Conservation (phyloP, 1,139 yeast species). For the Blastobotrys petasosporus region DNA sequence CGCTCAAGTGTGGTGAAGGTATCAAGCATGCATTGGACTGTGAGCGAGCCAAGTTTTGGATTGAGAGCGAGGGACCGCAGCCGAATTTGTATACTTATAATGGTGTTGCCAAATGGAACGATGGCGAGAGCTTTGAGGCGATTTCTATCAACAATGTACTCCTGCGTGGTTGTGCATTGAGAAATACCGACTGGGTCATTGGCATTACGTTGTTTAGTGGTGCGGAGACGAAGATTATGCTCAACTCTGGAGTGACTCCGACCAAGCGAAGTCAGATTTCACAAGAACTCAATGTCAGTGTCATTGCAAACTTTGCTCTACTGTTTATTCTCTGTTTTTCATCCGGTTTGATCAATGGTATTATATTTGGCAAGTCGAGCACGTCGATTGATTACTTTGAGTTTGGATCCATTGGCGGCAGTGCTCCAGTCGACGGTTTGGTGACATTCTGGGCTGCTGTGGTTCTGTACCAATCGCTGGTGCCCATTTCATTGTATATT, state of each 20-base stretch:
- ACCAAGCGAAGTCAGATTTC: conserved; percentile 81
- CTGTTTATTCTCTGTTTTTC: conserved; percentile 74
- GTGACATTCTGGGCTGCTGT: conserved; percentile 84
- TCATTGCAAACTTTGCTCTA: conserved; percentile 67
- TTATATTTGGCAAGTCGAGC: conserved; percentile 41
- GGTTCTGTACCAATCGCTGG: conserved; percentile 83
- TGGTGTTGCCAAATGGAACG: conserved; percentile 68
- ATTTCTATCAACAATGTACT: conserved; percentile 72
- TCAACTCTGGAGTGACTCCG: conserved; percentile 90
- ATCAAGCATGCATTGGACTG: conserved; percentile 67
- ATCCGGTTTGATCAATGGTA: conserved; percentile 78
- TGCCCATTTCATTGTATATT: conserved; percentile 90
- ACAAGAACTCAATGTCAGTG: conserved; percentile 75
- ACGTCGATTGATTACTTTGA: conserved; percentile 69
- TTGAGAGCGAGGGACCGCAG: conserved; percentile 90
- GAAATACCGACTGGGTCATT: conserved; percentile 92
- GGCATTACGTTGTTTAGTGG: conserved; percentile 91
- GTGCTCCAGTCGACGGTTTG: conserved; percentile 73
- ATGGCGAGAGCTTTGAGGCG: conserved; percentile 46
- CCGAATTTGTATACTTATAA: conserved; percentile 76
- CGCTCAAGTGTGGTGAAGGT: conserved; percentile 62
- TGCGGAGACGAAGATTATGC: conserved; percentile 82
- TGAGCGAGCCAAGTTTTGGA: conserved; percentile 68
- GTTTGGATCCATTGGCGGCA: conserved; percentile 54
- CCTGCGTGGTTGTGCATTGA: conserved; percentile 76